Evolutionary conservation across 192 early-diverging fungal genomes (phyloP).

Genomic region (Podila minutissima): DNA sequence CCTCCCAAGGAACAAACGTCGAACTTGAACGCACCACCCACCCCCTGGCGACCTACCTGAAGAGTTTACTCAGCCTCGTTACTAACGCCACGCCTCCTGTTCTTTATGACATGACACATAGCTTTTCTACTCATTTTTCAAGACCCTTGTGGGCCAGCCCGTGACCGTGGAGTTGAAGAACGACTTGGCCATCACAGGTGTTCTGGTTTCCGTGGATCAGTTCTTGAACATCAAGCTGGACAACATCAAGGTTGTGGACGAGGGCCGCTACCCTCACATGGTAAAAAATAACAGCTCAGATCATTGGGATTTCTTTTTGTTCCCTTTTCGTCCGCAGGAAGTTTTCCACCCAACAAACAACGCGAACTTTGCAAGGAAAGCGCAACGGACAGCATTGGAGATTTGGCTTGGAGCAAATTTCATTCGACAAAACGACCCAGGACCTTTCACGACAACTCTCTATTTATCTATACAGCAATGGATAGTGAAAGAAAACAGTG

Average conservation of each 20-base stretch:
- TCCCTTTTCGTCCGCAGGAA: too few species aligned
- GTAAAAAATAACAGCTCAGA: conserved; percentile 51
- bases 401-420: too few species aligned
- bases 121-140: conserved; percentile 99
- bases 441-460: too few species aligned
- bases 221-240: conserved; percentile 99
- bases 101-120: conserved; percentile 26
- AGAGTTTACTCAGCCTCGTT: background rate
- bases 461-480: too few species aligned
- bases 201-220: conserved; percentile 97
- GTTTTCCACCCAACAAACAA: too few species aligned
- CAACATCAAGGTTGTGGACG: conserved; percentile 85
- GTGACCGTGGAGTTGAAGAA: conserved; percentile 99
- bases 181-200: conserved; percentile 92
- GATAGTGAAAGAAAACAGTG: too few species aligned
- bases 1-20: too few species aligned
- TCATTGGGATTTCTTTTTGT: background rate
- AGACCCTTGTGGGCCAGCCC: conserved; percentile 94
- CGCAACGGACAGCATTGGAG: too few species aligned
- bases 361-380: too few species aligned
- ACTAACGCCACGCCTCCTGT: too few species aligned
- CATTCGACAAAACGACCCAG: too few species aligned
- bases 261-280: conserved; percentile 97
- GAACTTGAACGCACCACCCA: too few species aligned
- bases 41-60: background rate